Percentiles rank a stretch among this genome's conserved stretches.
Evolutionary conservation across 768 basidiomycete species (phyloP).

Genomic region (Fomitopsis serialis): DNA sequence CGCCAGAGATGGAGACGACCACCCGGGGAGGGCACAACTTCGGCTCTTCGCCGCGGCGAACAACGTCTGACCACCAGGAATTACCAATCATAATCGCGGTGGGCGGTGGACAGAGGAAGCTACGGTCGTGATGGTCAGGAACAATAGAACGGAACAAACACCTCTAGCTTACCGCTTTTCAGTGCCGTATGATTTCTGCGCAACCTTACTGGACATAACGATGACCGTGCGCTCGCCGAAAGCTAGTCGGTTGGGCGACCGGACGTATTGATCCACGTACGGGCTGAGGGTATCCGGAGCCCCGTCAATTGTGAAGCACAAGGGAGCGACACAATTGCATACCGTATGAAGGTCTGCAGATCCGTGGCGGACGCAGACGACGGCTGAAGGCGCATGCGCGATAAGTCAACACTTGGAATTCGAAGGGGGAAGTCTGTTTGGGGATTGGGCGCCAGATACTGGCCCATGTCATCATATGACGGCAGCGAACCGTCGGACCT

Average conservation of each 20-base stretch:
- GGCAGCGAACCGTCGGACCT: conserved; percentile 42
- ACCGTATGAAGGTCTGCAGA: conserved; percentile 79
- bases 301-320: conserved; percentile 14
- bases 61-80: conserved; percentile 88
- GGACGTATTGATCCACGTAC: conserved; percentile 80
- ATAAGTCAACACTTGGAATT: conserved; percentile 58
- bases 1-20: conserved; percentile 88
- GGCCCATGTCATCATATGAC: conserved; percentile 54
- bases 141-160: background rate
- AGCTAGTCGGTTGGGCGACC: conserved; percentile 78
- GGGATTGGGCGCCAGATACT: conserved; percentile 47
- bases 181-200: conserved; percentile 95
- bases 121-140: conserved; percentile 21
- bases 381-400: conserved; percentile 59
- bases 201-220: conserved; percentile 97
- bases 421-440: conserved; percentile 55
- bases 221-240: conserved; percentile 93
- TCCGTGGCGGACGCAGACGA: conserved; percentile 59
- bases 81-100: conserved; percentile 93
- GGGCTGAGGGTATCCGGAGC: conserved; percentile 30
- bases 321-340: conserved; percentile 17
- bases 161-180: conserved; percentile 72
- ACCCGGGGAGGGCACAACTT: conserved; percentile 76
- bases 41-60: conserved; percentile 68
- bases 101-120: conserved; percentile 90